phyloP scores from a whole-genome alignment of 2,329 filamentous ascomycete species.

The Cordyceps pruinosa region DNA sequence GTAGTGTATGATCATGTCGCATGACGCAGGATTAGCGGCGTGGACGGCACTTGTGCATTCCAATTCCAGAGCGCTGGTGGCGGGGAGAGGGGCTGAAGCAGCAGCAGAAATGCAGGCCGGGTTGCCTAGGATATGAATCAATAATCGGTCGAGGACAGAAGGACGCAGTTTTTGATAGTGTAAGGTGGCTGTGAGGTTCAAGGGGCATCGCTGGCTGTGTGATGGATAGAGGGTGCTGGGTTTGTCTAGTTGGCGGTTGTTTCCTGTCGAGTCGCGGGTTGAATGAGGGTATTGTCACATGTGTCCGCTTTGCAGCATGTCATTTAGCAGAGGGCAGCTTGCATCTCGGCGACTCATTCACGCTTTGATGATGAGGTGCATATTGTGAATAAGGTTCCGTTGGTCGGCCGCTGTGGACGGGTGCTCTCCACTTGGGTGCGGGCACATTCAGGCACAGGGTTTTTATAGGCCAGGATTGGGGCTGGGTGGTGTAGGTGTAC shows the following conservation, averaged over 20 bases:
- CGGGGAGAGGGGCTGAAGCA: not conserved
- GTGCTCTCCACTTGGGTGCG: not conserved
- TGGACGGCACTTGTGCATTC: not conserved
- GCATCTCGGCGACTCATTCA: no score
- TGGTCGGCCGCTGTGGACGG: not conserved
- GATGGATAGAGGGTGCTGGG: not conserved
- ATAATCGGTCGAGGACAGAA: not conserved
- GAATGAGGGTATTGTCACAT: not conserved
- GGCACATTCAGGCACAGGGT: conserved; percentile 4
- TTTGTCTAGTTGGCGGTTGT: no score
- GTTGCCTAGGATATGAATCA: conserved; percentile 19
- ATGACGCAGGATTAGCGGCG: not conserved
- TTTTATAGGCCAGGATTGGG: not conserved
- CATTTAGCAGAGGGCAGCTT: no score
- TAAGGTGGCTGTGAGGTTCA: no score
- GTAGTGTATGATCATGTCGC: not conserved
- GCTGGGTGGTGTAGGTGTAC: not conserved
- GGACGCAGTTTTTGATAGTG: not conserved
- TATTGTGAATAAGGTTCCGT: no score
- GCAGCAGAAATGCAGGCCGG: not conserved
- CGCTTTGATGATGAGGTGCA: no score
- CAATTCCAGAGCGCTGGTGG: not conserved
- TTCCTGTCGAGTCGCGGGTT: not conserved
- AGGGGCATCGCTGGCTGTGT: no score
- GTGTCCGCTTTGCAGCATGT: not conserved